A percentile compares a stretch with the other conserved stretches of the same genome.
Evolutionary conservation across 306 rosid genomes (phyloP).

Genomic region (Oxytropis ochrocephala): DNA sequence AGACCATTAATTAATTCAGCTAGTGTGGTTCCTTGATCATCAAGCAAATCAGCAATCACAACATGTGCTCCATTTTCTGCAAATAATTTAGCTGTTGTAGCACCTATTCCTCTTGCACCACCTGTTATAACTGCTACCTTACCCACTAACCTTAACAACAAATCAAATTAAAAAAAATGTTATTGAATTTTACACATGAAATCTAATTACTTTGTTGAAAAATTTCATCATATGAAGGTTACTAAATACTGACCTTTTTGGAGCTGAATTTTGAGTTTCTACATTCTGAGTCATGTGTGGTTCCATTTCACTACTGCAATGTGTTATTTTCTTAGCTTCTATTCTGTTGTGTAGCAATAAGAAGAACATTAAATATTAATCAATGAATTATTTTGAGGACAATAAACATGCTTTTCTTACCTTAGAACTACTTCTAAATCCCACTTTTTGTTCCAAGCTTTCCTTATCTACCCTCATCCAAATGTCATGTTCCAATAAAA

Average conservation of each 20-base stretch:
- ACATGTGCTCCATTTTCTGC: slow-evolving; percentile 67
- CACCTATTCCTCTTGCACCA: slow-evolving; percentile 89
- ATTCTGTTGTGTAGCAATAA: neutral
- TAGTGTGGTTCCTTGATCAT: slow-evolving; percentile 43
- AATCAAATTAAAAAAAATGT: neutral
- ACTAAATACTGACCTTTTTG: slow-evolving; percentile 36
- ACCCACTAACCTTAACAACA: slow-evolving; percentile 32
- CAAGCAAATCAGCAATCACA: slow-evolving; percentile 68
- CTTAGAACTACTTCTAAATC: slow-evolving; percentile 37
- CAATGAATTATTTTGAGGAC: neutral
- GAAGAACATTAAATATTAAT: neutral
- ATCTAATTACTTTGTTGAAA: neutral
- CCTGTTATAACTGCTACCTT: slow-evolving; percentile 80
- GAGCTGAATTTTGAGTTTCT: slow-evolving; percentile 16
- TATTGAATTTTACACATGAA: neutral
- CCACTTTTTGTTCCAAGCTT: neutral
- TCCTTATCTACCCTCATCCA: slow-evolving; percentile 13
- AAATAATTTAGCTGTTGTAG: slow-evolving; percentile 60
- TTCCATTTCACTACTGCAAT: slow-evolving; percentile 29
- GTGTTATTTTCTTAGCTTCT: neutral
- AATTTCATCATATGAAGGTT: neutral
- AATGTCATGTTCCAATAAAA: neutral
- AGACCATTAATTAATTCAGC: slow-evolving; percentile 53
- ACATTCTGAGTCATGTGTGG: slow-evolving; percentile 8
- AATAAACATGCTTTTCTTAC: slow-evolving; percentile 32